phyloP scores from a whole-genome alignment of 2,329 filamentous ascomycete species.

The Talaromyces piceae region DNA sequence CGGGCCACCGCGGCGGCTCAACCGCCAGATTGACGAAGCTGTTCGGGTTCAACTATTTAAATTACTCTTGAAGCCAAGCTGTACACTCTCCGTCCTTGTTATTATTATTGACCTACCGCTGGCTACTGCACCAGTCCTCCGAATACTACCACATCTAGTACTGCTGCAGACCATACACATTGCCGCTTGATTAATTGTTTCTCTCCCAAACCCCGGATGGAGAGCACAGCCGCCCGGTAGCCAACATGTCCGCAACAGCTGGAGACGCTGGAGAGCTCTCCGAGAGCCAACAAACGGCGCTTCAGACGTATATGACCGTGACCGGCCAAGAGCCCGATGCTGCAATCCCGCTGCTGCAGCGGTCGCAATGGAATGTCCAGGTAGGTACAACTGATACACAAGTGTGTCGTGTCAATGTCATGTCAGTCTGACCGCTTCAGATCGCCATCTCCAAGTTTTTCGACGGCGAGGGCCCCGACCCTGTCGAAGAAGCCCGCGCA shows the following conservation, averaged over 20 bases:
- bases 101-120: no score
- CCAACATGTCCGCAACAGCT: conserved; percentile 42
- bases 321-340: conserved; percentile 73
- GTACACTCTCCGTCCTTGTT: no score
- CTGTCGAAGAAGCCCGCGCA: conserved; percentile 66
- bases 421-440: conserved; percentile 20
- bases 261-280: conserved; percentile 60
- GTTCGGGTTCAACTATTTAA: no score
- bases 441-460: conserved; percentile 98
- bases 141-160: neutral
- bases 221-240: conserved; percentile 7
- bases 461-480: conserved; percentile 83
- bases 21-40: neutral
- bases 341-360: conserved; percentile 68
- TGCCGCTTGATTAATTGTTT: no score
- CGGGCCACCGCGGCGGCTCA: neutral
- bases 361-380: conserved; percentile 95
- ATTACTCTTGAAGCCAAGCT: neutral
- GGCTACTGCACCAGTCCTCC: no score
- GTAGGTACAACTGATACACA: conserved; percentile 36
- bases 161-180: neutral
- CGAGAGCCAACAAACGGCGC: conserved; percentile 67
- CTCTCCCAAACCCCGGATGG: no score
- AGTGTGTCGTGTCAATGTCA: neutral
- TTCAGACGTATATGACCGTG: conserved; percentile 82